phyloP scores from a whole-genome alignment of 163 green algal genomes.

The Scenedesmus sp. region DNA sequence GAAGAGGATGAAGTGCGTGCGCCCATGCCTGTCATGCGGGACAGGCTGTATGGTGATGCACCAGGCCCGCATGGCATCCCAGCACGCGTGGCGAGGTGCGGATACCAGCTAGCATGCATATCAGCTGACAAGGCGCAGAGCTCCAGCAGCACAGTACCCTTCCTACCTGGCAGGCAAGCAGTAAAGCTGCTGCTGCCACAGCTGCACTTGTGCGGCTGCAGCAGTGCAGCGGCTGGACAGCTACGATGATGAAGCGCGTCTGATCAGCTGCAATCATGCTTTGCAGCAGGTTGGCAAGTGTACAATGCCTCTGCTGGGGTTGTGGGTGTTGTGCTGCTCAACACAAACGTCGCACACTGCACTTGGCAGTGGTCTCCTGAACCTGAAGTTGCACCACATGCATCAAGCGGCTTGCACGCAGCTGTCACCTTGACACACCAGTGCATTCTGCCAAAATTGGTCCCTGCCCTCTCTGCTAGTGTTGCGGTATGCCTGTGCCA shows the following conservation, averaged over 20 bases:
- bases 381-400: background rate
- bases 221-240: background rate
- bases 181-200: background rate
- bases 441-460: too few species aligned
- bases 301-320: too few species aligned
- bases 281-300: background rate
- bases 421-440: too few species aligned
- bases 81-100: constrained; percentile 32
- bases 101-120: too few species aligned
- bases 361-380: too few species aligned
- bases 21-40: constrained; percentile 54
- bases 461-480: background rate
- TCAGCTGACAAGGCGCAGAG: background rate
- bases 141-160: background rate
- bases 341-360: too few species aligned
- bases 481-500: background rate
- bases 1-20: constrained; percentile 57
- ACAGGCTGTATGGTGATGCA: constrained; percentile 63
- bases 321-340: background rate
- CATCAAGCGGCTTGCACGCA: too few species aligned
- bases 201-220: background rate
- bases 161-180: background rate
- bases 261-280: background rate
- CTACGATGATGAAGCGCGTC: background rate
- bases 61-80: constrained; percentile 21